phyloP scores from a whole-genome alignment of 2,329 filamentous ascomycete species.

The Phoma sp. region DNA sequence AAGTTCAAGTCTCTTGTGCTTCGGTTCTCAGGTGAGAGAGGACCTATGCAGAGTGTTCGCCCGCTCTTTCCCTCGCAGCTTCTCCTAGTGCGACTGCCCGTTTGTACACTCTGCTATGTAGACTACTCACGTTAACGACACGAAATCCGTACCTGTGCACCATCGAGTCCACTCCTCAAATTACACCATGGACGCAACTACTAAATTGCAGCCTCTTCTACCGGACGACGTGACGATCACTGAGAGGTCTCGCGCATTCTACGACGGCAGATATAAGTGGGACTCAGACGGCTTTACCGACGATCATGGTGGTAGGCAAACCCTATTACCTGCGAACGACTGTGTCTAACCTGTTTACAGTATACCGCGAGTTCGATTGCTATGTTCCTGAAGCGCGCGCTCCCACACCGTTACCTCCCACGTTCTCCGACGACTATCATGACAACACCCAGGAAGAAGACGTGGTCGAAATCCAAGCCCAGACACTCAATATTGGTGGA shows the following conservation, averaged over 20 bases:
- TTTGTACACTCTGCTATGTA: slow-evolving; percentile 1
- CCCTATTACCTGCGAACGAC: neutral
- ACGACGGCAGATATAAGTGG: slow-evolving; percentile 37
- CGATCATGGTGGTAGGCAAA: slow-evolving; percentile 26
- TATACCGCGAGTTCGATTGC: slow-evolving; percentile 27
- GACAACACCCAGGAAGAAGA: neutral
- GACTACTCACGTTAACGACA: neutral
- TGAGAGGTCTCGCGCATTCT: slow-evolving; percentile 37
- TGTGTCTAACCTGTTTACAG: slow-evolving; percentile 1
- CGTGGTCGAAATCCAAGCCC: neutral
- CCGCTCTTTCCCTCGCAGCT: slow-evolving; percentile 6
- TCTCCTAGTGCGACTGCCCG: slow-evolving; percentile 3
- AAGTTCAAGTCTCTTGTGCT: neutral
- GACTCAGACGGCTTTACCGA: slow-evolving; percentile 36
- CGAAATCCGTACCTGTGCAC: neutral
- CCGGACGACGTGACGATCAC: slow-evolving; percentile 16
- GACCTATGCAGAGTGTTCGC: neutral
- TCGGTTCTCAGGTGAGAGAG: neutral
- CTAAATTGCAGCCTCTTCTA: neutral
- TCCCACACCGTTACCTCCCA: slow-evolving; percentile 30
- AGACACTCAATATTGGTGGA: neutral
- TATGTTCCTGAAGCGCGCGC: slow-evolving; percentile 22
- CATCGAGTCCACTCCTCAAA: neutral
- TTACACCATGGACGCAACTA: neutral
- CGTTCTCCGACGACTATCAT: slow-evolving; percentile 14